Evolutionary conservation across 805 yeast species (phyloP).

Genomic region (Ogataea pini): DNA sequence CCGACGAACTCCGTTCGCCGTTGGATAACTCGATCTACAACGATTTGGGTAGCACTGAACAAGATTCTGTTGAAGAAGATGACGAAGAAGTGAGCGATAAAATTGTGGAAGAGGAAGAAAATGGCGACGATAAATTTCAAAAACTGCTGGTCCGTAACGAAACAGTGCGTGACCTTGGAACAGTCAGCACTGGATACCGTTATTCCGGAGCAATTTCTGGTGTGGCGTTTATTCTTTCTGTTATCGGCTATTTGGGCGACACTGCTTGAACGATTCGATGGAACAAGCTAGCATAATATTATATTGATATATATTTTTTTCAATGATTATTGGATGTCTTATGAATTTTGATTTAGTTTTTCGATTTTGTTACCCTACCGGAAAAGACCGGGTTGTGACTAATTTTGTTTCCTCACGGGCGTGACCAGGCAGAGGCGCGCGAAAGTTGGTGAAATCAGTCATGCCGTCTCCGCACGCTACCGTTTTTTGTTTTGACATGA

Average conservation of each 20-base stretch:
- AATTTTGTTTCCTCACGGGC: not conserved
- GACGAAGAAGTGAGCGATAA: constrained; percentile 30
- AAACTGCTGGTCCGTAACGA: constrained; percentile 43
- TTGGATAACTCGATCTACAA: constrained; percentile 48
- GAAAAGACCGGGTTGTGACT: not conserved
- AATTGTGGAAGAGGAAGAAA: constrained; percentile 37
- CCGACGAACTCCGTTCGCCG: constrained; percentile 39
- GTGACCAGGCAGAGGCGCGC: not conserved
- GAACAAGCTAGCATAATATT: not conserved
- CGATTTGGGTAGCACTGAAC: constrained; percentile 38
- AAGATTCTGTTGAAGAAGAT: constrained; percentile 22
- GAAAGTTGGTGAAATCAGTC: not conserved
- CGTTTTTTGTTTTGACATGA: constrained; percentile 6
- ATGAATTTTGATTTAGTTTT: no score
- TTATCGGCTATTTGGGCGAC: constrained; percentile 63
- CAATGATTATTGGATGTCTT: not conserved
- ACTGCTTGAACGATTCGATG: constrained; percentile 15
- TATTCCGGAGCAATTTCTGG: constrained; percentile 45
- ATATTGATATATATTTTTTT: not conserved
- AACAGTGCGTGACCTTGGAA: constrained; percentile 34
- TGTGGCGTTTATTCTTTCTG: constrained; percentile 47
- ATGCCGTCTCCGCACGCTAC: not conserved
- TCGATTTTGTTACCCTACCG: not conserved
- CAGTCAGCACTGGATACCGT: constrained; percentile 39
- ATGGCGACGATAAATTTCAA: constrained; percentile 30